phyloP scores from a whole-genome alignment of 176 grass and related monocot species.

The Carex cristatella region DNA sequence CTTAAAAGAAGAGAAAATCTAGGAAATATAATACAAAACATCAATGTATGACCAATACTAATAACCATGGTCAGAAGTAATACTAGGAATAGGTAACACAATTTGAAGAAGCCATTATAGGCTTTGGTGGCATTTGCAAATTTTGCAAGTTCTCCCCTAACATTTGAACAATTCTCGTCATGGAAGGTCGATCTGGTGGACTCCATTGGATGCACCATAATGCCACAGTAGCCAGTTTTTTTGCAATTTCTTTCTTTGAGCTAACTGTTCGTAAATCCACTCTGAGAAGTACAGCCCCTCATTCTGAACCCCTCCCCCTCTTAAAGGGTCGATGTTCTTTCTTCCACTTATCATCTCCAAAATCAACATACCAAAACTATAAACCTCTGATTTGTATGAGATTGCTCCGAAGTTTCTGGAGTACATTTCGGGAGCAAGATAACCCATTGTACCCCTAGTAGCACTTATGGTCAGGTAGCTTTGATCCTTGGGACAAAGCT shows the following conservation, averaged over 20 bases:
- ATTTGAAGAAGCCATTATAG: not conserved
- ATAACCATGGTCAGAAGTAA: too few relatives aligned
- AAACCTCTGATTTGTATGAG: conserved; percentile 9
- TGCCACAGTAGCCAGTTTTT: not conserved
- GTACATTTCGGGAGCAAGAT: not conserved
- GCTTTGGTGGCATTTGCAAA: conserved; percentile 16
- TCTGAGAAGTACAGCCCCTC: conserved; percentile 23
- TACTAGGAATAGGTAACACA: too few relatives aligned
- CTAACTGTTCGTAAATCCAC: conserved; percentile 45
- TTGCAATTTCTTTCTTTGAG: not conserved
- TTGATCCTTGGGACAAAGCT: conserved; percentile 17
- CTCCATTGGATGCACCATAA: conserved; percentile 30
- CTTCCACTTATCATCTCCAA: conserved; percentile 35
- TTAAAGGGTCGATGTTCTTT: not conserved
- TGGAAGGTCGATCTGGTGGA: conserved; percentile 12
- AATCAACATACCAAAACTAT: conserved; percentile 29
- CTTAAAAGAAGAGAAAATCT: too few relatives aligned
- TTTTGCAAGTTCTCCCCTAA: not conserved
- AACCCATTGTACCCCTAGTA: not conserved
- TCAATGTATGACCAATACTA: too few relatives aligned
- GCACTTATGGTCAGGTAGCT: not conserved
- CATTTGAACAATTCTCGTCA: conserved; percentile 31
- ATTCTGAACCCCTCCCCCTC: not conserved
- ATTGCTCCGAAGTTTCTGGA: not conserved
- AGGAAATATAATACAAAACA: too few relatives aligned